Conservation (phyloP, 441 rosid genomes). For the Euphorbia corollata region DNA sequence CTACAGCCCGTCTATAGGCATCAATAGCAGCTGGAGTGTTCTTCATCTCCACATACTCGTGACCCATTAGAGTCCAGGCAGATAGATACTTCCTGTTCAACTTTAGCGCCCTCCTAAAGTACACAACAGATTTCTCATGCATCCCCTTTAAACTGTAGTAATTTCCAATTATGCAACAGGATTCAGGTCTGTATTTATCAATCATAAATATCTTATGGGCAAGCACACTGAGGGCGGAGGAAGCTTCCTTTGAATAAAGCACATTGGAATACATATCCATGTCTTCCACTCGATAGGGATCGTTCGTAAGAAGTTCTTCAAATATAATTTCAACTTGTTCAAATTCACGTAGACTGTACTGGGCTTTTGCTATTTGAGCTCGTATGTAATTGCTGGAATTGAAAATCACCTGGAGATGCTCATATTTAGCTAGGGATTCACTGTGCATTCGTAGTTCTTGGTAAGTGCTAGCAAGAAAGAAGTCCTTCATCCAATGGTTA, state of each 20-base stretch:
- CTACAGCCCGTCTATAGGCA: constrained; percentile 90
- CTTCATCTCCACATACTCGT: constrained; percentile 92
- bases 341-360: constrained; percentile 79
- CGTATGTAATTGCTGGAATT: constrained; percentile 73
- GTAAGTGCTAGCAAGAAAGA: constrained; percentile 71
- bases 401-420: constrained; percentile 60
- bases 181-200: constrained; percentile 89
- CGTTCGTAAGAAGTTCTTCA: constrained; percentile 77
- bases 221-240: constrained; percentile 75
- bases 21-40: constrained; percentile 88
- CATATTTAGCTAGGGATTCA: constrained; percentile 67
- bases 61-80: constrained; percentile 98
- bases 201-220: constrained; percentile 79
- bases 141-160: constrained; percentile 91
- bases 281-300: constrained; percentile 83
- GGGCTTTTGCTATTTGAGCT: constrained; percentile 89
- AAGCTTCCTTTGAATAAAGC: constrained; percentile 81
- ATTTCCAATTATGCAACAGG: constrained; percentile 89
- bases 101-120: constrained; percentile 90
- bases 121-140: constrained; percentile 83
- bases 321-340: constrained; percentile 89
- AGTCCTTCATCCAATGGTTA: constrained; percentile 95
- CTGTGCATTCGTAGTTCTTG: constrained; percentile 85
- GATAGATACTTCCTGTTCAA: constrained; percentile 75
- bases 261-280: constrained; percentile 96